phyloP scores from a whole-genome alignment of 2,329 filamentous ascomycete genomes.

The Xylariomycetidae sp. region DNA sequence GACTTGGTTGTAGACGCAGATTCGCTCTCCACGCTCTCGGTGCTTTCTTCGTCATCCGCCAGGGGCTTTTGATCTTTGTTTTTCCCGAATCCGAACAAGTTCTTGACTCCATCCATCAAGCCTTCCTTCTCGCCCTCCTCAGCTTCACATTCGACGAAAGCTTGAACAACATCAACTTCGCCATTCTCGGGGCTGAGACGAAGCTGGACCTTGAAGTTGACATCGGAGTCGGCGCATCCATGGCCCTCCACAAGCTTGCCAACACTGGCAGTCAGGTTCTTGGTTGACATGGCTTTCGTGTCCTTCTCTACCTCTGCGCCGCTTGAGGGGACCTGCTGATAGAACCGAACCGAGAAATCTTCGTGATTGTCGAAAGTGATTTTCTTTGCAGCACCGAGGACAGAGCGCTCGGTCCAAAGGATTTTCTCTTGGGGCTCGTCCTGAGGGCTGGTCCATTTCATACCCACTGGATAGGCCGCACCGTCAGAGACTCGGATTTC shows the following conservation, averaged over 20 bases:
- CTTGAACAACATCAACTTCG: constrained; percentile 70
- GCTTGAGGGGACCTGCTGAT: constrained; percentile 57
- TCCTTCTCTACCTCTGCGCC: constrained; percentile 46
- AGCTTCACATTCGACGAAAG: constrained; percentile 79
- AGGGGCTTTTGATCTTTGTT: constrained; percentile 80
- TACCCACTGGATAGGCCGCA: constrained; percentile 64
- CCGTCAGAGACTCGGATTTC: constrained; percentile 83
- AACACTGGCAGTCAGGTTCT: constrained; percentile 82
- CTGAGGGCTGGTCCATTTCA: constrained; percentile 67
- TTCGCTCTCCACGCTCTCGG: constrained; percentile 37
- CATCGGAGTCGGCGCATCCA: constrained; percentile 68
- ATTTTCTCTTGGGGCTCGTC: constrained; percentile 71
- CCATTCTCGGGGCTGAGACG: constrained; percentile 68
- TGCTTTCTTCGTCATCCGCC: constrained; percentile 51
- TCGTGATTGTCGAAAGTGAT: constrained; percentile 75
- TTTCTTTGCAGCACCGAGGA: constrained; percentile 74
- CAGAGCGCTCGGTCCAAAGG: constrained; percentile 73
- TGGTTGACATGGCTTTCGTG: constrained; percentile 63
- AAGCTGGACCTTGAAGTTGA: constrained; percentile 73
- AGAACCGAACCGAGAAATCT: constrained; percentile 76
- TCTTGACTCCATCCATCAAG: constrained; percentile 89
- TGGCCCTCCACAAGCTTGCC: constrained; percentile 70
- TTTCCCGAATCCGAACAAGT: constrained; percentile 88
- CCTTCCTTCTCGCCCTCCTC: constrained; percentile 68
- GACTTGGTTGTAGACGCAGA: constrained; percentile 36